Percentiles rank a stretch among this genome's conserved stretches.
Conservation (phyloP, 345 rosid genomes). For the Eucalyptus pauciflora region DNA sequence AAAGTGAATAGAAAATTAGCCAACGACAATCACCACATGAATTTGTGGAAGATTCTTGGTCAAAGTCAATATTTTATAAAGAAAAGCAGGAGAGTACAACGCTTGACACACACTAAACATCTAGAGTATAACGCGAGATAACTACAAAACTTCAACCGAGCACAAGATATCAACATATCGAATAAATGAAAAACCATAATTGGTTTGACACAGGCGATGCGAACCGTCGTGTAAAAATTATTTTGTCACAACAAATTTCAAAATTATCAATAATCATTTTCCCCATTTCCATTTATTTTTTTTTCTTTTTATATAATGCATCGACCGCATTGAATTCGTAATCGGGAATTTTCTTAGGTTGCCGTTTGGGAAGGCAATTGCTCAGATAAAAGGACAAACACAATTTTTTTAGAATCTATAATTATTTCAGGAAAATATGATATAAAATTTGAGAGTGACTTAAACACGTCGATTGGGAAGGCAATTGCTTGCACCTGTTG, state of each 20-base stretch:
- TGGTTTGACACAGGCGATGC: rapidly evolving
- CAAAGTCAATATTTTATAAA: neutral
- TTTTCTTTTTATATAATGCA: too few relatives aligned
- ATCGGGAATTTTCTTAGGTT: rapidly evolving
- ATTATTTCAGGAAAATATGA: rapidly evolving
- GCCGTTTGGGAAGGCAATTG: rapidly evolving
- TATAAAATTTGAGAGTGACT: too few relatives aligned
- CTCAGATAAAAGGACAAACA: rapidly evolving
- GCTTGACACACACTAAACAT: neutral
- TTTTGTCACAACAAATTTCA: rapidly evolving
- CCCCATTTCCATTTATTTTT: too few relatives aligned
- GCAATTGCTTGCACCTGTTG: too few relatives aligned
- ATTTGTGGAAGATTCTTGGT: neutral
- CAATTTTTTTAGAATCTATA: too few relatives aligned
- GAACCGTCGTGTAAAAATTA: neutral
- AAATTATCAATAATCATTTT: too few relatives aligned
- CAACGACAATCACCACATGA: rapidly evolving
- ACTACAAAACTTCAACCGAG: neutral
- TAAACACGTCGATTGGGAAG: neutral
- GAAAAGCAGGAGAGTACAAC: neutral
- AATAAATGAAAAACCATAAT: rapidly evolving
- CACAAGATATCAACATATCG: neutral
- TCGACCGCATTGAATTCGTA: rapidly evolving
- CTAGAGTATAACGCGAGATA: neutral
- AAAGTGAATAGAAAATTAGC: neutral